Conservation (phyloP, 1,139 yeast species). For the Magnusiomyces paraingens region DNA sequence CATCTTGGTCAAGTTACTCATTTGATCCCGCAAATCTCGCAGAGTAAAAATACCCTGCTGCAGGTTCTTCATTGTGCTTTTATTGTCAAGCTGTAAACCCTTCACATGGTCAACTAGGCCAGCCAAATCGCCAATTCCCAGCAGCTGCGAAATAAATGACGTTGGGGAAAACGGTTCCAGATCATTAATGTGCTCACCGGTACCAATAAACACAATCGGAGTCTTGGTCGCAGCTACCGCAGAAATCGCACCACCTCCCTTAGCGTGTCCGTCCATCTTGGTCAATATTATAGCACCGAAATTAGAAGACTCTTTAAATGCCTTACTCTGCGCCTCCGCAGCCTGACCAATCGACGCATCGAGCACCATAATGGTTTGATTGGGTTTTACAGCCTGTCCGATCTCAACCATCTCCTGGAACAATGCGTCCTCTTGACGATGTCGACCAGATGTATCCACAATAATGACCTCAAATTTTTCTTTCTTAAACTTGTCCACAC, state of each 20-base stretch:
- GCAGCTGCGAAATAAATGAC: constrained; percentile 77
- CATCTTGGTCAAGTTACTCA: constrained; percentile 93
- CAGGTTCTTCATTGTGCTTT: constrained; percentile 86
- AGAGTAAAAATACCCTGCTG: constrained; percentile 93
- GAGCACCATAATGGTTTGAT: constrained; percentile 94
- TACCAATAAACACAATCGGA: constrained; percentile 95
- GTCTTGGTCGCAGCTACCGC: constrained; percentile 97
- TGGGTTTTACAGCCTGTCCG: constrained; percentile 75
- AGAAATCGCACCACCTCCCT: constrained; percentile 98
- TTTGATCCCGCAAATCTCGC: constrained; percentile 87
- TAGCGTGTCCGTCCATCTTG: constrained; percentile 98
- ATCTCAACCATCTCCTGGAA: constrained; percentile 95
- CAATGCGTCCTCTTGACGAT: constrained; percentile 86
- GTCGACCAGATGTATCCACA: constrained; percentile 98
- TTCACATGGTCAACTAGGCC: constrained; percentile 92
- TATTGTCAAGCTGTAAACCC: constrained; percentile 81
- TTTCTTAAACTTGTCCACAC: constrained; percentile 85
- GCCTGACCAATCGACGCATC: constrained; percentile 99
- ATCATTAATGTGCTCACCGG: constrained; percentile 95
- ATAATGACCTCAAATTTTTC: constrained; percentile 90
- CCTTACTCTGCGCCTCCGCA: constrained; percentile 90
- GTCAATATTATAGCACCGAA: constrained; percentile 95
- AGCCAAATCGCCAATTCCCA: constrained; percentile 94
- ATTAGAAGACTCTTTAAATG: constrained; percentile 87
- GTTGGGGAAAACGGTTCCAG: constrained; percentile 88